Percentiles rank a stretch among this genome's conserved stretches.
phyloP scores from a whole-genome alignment of 768 basidiomycete genomes.

The Macrolepiota albuminosa region DNA sequence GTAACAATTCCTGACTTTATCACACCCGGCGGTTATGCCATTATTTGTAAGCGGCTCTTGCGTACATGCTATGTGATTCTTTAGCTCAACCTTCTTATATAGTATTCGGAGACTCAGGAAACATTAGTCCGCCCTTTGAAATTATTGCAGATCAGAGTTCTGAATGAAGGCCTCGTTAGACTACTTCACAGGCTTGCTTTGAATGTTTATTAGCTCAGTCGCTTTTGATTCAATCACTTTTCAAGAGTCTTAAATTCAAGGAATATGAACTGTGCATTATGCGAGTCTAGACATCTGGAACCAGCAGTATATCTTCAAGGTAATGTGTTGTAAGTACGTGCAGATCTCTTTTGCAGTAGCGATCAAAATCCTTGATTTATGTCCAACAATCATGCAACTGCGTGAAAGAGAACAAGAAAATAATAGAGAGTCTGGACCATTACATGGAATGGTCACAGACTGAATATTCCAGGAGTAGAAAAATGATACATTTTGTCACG shows the following conservation, averaged over 20 bases:
- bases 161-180: background rate
- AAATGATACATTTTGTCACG: background rate
- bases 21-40: background rate
- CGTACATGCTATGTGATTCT: background rate
- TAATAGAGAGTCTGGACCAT: background rate
- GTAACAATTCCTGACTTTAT: slow-evolving; percentile 26
- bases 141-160: slow-evolving; percentile 16
- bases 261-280: background rate
- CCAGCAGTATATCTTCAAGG: too few relatives aligned
- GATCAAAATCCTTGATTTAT: background rate
- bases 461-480: background rate
- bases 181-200: background rate
- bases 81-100: background rate
- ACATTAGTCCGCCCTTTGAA: slow-evolving; percentile 35
- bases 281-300: background rate
- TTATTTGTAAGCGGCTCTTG: background rate
- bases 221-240: background rate
- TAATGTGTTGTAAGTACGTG: background rate
- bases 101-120: slow-evolving; percentile 50
- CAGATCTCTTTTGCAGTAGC: background rate
- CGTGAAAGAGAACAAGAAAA: background rate
- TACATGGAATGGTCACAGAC: background rate
- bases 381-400: background rate
- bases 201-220: background rate
- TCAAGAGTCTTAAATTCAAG: background rate